Evolutionary conservation across 257 asterid genomes (phyloP).

Genomic region (Petunia secreta): DNA sequence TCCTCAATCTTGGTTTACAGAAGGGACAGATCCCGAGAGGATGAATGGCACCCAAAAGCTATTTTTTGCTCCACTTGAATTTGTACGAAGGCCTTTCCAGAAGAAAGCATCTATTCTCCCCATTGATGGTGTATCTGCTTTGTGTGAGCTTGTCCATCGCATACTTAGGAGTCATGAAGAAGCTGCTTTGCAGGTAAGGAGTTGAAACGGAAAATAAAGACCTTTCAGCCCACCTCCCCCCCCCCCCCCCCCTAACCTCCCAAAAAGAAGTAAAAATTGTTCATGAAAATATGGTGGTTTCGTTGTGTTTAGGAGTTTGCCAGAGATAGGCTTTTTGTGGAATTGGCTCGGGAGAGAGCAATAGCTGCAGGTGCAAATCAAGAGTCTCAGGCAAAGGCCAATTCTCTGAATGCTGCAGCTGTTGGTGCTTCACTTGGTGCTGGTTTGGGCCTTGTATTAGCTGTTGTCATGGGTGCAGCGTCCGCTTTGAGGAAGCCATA

Average conservation of each 20-base stretch:
- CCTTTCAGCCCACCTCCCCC: background rate
- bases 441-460: conserved; percentile 86
- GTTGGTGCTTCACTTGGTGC: conserved; percentile 98
- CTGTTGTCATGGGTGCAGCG: conserved; percentile 98
- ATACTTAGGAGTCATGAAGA: conserved; percentile 76
- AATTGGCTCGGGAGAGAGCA: conserved; percentile 75
- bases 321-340: conserved; percentile 74
- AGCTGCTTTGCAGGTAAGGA: conserved; percentile 77
- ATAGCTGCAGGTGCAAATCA: conserved; percentile 50
- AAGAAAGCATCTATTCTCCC: conserved; percentile 82
- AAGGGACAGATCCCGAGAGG: conserved; percentile 43
- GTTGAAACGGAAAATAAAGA: background rate
- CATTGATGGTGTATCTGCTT: conserved; percentile 76
- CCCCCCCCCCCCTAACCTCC: background rate
- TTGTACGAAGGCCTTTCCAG: conserved; percentile 70
- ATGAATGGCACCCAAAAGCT: conserved; percentile 46
- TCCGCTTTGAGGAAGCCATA: conserved; percentile 95
- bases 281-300: conserved; percentile 16
- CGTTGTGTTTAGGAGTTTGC: conserved; percentile 67
- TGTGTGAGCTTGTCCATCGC: conserved; percentile 70
- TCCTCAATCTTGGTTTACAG: conserved; percentile 64
- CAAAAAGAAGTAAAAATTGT: background rate
- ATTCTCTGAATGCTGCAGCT: conserved; percentile 69
- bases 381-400: conserved; percentile 61
- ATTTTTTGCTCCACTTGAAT: conserved; percentile 60